Conservation (phyloP, 2,329 filamentous ascomycete species). For the Colletotrichum magnum region DNA sequence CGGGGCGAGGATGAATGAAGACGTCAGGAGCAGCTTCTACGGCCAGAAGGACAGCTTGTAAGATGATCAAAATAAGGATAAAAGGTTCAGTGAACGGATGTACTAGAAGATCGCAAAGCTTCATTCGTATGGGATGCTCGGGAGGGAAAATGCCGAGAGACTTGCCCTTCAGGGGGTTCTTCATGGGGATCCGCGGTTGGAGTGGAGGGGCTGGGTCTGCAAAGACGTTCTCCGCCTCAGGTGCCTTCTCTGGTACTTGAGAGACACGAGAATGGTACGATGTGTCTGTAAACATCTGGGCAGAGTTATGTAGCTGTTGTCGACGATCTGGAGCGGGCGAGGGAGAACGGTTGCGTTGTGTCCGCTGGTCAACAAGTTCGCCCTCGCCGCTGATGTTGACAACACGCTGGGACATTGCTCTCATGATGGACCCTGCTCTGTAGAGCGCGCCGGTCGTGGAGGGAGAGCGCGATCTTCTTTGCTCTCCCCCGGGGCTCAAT, state of each 20-base stretch:
- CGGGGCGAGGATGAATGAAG: conserved; percentile 72
- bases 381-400: conserved; percentile 97
- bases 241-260: conserved; percentile 62
- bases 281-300: conserved; percentile 58
- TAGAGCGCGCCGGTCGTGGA: conserved; percentile 76
- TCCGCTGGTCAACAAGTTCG: conserved; percentile 82
- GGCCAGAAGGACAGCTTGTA: conserved; percentile 90
- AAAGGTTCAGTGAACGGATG: conserved; percentile 89
- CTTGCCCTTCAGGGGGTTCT: conserved; percentile 89
- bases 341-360: conserved; percentile 72
- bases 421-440: conserved; percentile 81
- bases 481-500: conserved; percentile 65
- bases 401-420: conserved; percentile 94
- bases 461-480: conserved; percentile 70
- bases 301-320: conserved; percentile 54
- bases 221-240: conserved; percentile 49
- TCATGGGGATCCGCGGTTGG: conserved; percentile 54
- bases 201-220: conserved; percentile 49
- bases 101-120: conserved; percentile 86
- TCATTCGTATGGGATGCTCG: conserved; percentile 79
- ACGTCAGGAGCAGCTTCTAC: conserved; percentile 85
- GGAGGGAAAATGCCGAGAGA: conserved; percentile 88
- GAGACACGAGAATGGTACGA: conserved; percentile 66
- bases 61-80: conserved; percentile 87
- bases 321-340: conserved; percentile 68